Base-by-base conservation (phyloP, 2,329 filamentous ascomycete genomes). In the Botrytis pseudocinerea region DNA sequence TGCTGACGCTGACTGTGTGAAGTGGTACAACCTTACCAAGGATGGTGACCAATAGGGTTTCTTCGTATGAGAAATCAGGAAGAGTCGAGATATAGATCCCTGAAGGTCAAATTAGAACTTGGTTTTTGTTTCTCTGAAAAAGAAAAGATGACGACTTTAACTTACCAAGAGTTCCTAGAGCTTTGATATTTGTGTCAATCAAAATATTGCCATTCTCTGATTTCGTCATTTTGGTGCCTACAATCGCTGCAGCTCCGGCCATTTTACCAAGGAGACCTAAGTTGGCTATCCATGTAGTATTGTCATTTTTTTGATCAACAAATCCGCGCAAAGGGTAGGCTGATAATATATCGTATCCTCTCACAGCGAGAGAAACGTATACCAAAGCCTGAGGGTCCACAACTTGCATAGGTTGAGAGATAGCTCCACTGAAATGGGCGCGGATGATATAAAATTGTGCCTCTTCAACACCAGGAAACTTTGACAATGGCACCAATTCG, bases 191-290 rank as follows among this genome's bases (percentile, higher is more conserved):
- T 1, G 92, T 88, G 78, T 90, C 89, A 20, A 97, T 82, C 12
- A 89, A 82, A 32, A 96, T 83, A 25, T 89, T 84, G 0, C 90
- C 89, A 73, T 89, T 91, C 12, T 86, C 84, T 51, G 87, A 82
- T 61, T 90, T 80, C 48, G 86, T 87, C 62, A 91, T 86, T 42
- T 87, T 85, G n/a, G 85, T 90, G 54, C 85, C 86, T 1, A 91
- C 84, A 12, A 97, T 87, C 0, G 94, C 94, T 1, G 93, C 94
- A 0, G 91, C 90, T 0, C 94, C 95, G 0, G 94, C 94, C 93
- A 98, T 97, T 82, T 98, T 97, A 2, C 88, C 92, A 5, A 97
- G 76, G 2, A 98, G 84, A 0, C 95, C 95, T 0, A 98, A 82
- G 28, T 92, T 90, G 0, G 93, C 90, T 2, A 95, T 85, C 61